Percentiles rank a stretch among this genome's conserved stretches.
phyloP scores from a whole-genome alignment of 1,284 basidiomycete genomes.

The Ceratobasidium papillatum region DNA sequence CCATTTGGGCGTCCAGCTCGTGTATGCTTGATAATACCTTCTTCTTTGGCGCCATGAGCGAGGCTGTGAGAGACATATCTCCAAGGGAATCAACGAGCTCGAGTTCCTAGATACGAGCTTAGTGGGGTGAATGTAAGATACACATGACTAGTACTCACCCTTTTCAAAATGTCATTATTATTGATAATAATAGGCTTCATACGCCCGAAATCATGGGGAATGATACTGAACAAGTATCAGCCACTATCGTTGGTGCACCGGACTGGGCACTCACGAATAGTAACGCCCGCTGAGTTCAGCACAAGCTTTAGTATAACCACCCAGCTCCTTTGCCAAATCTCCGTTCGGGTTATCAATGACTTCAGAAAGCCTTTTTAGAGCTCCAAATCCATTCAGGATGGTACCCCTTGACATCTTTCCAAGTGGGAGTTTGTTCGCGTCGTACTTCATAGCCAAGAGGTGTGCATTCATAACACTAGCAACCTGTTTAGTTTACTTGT shows the following conservation, averaged over 20 bases:
- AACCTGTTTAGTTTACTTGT: slow-evolving; percentile 3
- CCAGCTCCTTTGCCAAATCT: slow-evolving; percentile 29
- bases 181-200: slow-evolving; percentile 44
- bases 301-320: slow-evolving; percentile 43
- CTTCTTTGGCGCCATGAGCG: slow-evolving; percentile 49
- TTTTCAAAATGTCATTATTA: slow-evolving; percentile 37
- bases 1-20: slow-evolving; percentile 66
- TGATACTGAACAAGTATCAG: slow-evolving; percentile 38
- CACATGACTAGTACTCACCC: slow-evolving; percentile 3
- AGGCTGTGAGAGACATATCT: slow-evolving; percentile 46
- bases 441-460: slow-evolving; percentile 74
- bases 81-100: slow-evolving; percentile 70
- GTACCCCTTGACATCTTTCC: slow-evolving; percentile 54
- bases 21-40: slow-evolving; percentile 69
- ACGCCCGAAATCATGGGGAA: slow-evolving; percentile 45
- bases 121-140: neutral
- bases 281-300: slow-evolving; percentile 51
- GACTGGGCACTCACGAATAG: slow-evolving; percentile 61
- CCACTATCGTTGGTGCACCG: neutral
- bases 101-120: slow-evolving; percentile 58
- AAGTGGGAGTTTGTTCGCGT: slow-evolving; percentile 72
- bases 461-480: slow-evolving; percentile 63
- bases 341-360: slow-evolving; percentile 44
- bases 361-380: slow-evolving; percentile 59
- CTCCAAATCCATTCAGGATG: slow-evolving; percentile 55